These are phyloP conservation scores for Suhomyces chickasaworum DNA, from an alignment of 1,139 yeast species.

Conservation along the genomic window DNA sequence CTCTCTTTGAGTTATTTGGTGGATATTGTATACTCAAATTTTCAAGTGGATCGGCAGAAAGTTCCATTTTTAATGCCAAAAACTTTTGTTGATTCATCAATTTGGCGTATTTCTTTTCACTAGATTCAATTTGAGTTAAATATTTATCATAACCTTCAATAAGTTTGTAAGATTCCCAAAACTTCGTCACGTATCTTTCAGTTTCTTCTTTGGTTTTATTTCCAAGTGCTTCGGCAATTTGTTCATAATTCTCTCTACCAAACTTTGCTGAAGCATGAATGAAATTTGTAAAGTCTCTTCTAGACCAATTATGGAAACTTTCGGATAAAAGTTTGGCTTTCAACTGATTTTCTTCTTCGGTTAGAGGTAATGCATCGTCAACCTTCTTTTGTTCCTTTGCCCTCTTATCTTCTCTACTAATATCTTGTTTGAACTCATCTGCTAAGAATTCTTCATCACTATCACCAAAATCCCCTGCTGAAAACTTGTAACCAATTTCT, in stretches of 20 bases:
- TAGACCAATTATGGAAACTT: constrained; percentile 81
- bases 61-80: constrained; percentile 63
- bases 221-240: constrained; percentile 66
- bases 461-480: constrained; percentile 54
- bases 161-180: constrained; percentile 72
- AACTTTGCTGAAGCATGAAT: constrained; percentile 77
- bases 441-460: constrained; percentile 60
- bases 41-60: constrained; percentile 68
- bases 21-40: constrained; percentile 81
- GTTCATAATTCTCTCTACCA: constrained; percentile 66
- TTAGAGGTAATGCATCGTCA: constrained; percentile 68
- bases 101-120: constrained; percentile 77
- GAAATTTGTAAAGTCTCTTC: constrained; percentile 86
- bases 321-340: constrained; percentile 62
- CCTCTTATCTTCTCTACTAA: constrained; percentile 47
- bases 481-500: constrained; percentile 69
- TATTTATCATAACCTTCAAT: constrained; percentile 88
- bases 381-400: constrained; percentile 63
- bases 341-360: constrained; percentile 68
- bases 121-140: constrained; percentile 80
- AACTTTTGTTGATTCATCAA: constrained; percentile 66
- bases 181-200: constrained; percentile 62
- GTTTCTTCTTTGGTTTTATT: constrained; percentile 74
- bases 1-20: constrained; percentile 86
- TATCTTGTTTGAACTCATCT: constrained; percentile 44